Percentiles rank a stretch among this genome's conserved stretches.
Conservation (phyloP, 805 yeast genomes). For the Wickerhamiella hasegawae region DNA sequence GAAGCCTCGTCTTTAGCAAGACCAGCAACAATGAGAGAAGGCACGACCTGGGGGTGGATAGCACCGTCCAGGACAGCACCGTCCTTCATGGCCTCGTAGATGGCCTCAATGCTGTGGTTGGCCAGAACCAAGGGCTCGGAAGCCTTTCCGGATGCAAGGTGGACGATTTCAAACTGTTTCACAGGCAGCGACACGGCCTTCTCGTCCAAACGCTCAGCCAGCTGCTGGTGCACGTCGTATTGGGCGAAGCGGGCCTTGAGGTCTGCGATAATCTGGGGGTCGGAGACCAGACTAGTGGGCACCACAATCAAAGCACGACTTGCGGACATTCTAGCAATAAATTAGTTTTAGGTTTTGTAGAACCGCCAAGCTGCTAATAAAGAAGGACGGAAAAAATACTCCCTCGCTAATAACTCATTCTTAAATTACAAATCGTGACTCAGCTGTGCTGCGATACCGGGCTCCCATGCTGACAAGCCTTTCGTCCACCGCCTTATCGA, state of each 20-base stretch:
- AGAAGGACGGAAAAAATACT: no score
- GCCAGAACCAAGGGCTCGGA: constrained; percentile 11
- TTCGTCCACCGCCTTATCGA: no score
- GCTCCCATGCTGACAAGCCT: no score
- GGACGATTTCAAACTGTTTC: constrained; percentile 16
- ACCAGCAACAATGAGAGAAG: constrained; percentile 26
- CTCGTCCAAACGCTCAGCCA: constrained; percentile 23
- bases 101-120: constrained; percentile 14
- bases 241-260: constrained; percentile 7
- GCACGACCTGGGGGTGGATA: constrained; percentile 4
- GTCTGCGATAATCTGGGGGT: constrained; percentile 10
- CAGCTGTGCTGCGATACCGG: no score
- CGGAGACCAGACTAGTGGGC: constrained; percentile 13
- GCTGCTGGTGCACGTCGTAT: constrained; percentile 19
- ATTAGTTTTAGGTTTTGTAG: no score
- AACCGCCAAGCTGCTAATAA: no score
- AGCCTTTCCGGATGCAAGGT: constrained; percentile 16
- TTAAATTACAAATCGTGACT: no score
- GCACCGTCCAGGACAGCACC: constrained; percentile 21
- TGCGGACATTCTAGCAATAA: no score
- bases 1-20: constrained; percentile 19
- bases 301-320: constrained; percentile 10
- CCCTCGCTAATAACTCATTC: no score
- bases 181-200: constrained; percentile 19
- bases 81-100: constrained; percentile 18